Conservation (phyloP, 176 grass and related monocot species). For the Oryza rufipogon region DNA sequence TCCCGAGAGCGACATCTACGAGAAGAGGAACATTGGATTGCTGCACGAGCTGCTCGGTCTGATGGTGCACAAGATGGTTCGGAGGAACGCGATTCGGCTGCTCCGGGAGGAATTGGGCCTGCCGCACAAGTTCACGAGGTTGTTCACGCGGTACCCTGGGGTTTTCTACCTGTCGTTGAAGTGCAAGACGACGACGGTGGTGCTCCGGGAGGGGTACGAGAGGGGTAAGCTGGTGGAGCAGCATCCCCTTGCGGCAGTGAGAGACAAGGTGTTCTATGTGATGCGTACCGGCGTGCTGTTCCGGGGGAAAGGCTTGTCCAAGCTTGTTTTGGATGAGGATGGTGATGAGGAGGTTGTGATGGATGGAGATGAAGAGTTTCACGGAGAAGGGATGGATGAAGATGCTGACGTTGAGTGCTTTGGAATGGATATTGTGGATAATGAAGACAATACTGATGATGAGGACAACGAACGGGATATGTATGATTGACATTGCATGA, state of each 20-base stretch:
- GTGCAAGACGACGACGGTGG: constrained; percentile 84
- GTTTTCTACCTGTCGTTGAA: constrained; percentile 90
- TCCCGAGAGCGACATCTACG: constrained; percentile 88
- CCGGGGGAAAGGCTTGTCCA: constrained; percentile 66
- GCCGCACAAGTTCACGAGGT: constrained; percentile 83
- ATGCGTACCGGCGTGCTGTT: constrained; percentile 88
- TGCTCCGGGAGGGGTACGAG: constrained; percentile 83
- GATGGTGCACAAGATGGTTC: constrained; percentile 90
- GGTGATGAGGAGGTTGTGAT: constrained; percentile 54
- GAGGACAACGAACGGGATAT: constrained; percentile 46
- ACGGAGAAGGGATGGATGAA: constrained; percentile 42
- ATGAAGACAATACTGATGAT: constrained; percentile 38
- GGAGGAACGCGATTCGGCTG: constrained; percentile 75
- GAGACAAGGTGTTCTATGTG: constrained; percentile 85
- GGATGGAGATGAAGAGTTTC: constrained; percentile 42
- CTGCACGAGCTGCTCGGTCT: constrained; percentile 87
- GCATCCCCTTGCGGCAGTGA: constrained; percentile 59
- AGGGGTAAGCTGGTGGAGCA: constrained; percentile 84
- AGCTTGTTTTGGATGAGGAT: constrained; percentile 69
- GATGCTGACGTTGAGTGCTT: constrained; percentile 75
- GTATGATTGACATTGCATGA: constrained; percentile 41
- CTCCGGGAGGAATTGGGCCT: constrained; percentile 82
- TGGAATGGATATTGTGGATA: constrained; percentile 62
- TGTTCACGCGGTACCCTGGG: constrained; percentile 85
- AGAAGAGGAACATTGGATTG: constrained; percentile 86